These are phyloP conservation scores for Russula virescens DNA, from an alignment of 768 basidiomycete genomes.

Conservation along the genomic window DNA sequence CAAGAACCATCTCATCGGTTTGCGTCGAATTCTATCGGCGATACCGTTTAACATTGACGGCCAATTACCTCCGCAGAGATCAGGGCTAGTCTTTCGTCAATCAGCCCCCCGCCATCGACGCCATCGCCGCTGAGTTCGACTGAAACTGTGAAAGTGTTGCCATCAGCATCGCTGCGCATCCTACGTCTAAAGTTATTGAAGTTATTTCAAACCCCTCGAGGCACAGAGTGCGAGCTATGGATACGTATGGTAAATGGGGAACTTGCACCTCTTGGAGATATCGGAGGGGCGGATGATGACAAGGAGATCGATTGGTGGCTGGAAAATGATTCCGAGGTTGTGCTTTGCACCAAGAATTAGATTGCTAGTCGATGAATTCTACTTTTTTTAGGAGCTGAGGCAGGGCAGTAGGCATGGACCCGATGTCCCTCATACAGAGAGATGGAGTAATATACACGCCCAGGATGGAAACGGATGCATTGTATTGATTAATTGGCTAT, in stretches of 20 bases:
- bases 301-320: constrained; percentile 65
- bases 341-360: constrained; percentile 21
- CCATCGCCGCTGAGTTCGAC: constrained; percentile 24
- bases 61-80: constrained; percentile 18
- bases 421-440: neutral
- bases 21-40: constrained; percentile 16
- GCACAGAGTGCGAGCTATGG: constrained; percentile 44
- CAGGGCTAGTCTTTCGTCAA: constrained; percentile 14
- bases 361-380: too few relatives aligned
- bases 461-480: neutral
- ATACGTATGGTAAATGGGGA: constrained; percentile 46
- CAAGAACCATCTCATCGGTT: constrained; percentile 57
- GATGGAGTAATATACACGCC: neutral
- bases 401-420: neutral
- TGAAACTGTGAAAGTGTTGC: constrained; percentile 48
- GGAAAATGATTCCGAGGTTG: constrained; percentile 44
- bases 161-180: constrained; percentile 60
- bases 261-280: constrained; percentile 38
- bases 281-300: constrained; percentile 33
- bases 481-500: constrained; percentile 1
- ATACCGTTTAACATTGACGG: neutral
- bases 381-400: too few relatives aligned
- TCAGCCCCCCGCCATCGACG: constrained; percentile 2
- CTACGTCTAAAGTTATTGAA: constrained; percentile 55
- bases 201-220: constrained; percentile 29